Evolutionary conservation across 305 asterid genomes (phyloP), one percentile per base, ranked within the genome.

Genomic region (Rubia peregrina): DNA sequence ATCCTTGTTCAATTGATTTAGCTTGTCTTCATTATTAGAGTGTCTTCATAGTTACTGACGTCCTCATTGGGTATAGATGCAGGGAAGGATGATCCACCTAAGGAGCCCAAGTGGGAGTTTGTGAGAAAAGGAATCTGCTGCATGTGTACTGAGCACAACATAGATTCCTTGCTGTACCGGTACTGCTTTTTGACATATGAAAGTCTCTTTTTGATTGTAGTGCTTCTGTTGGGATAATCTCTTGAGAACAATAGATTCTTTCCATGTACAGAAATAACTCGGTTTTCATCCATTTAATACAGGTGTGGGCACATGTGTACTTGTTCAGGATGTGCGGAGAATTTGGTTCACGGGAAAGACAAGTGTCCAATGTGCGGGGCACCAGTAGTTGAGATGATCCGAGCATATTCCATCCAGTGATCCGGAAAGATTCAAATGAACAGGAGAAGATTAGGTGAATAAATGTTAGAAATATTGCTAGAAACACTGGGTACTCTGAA

Each of bases 301-400:
- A 94, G 99, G 82, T 94, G 98, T 67, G 99, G 96, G 67, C 99
- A 94, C 92, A 89, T 94, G 91, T 91, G 96, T 81, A 78, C 90
- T 40, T 94, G 99, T 69, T 76, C 85, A n/a, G 81, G 85, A 33
- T 94, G 99, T 53, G 95, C 96, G 2, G 96, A 89, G 61, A 72
- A 65, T 61, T 71, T 91, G 81, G 84, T 89, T 73, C 73, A 69
- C 13, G 67, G 72, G 56, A 74, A 65, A 64, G 91, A 88, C 9
- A 88, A 87, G 77, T 94, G 99, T 74, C 99, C 98, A 0, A 85
- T 94, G 95, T 94, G 98, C 61, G 73, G 53, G 42, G 96, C 97
- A 21, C 97, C 97, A 2, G 84, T 84, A 11, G 84, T 89, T 9
- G 96, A 94, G 87, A 87, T 77, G 51, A 85, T 90, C 72, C 90